Base-by-base conservation (phyloP, 2,329 filamentous ascomycete species). In the Ophiostoma ips region DNA sequence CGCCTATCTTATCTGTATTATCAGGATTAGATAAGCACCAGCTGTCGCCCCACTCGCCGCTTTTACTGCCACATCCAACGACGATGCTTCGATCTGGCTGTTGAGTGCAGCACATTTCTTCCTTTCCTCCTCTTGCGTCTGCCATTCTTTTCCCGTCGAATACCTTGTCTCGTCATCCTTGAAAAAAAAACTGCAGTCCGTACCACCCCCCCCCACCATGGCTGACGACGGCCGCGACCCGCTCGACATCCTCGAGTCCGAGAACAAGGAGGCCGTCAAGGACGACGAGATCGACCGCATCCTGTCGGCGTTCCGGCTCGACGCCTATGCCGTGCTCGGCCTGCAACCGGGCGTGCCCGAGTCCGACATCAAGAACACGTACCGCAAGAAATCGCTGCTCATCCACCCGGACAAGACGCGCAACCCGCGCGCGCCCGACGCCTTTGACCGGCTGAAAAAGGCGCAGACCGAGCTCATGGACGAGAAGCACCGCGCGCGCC, bases 321-420 rank as follows among this genome's bases (percentile, higher is more conserved):
- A 80, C 63, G 76, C 76, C 71, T 98, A 98, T 66, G 87, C 90
- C 47, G 87, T 98, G 46, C 82, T 98, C 43, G 92, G 94, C 65
- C 84, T 98, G 43, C 88, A 95, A 64, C 92, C 92, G 3, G 92
- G 92, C 62, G 87, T 96, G 18, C 81, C 92, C 50, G 90, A 96
- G 59, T 89, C 87, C 53, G 92, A 96, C 69, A 96, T 98, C 73
- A 96, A 95, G 69, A 72, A 83, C 58, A 78, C 79, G 58, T 98
- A 96, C 70, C 89, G 92, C 72, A 89, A 87, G 61, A 96, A 95
- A 68, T 98, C 92, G n/a, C 82, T 98, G 51, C 81, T 98, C 46
- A 96, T 98, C 71, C 92, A 98, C 71, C 92, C 92, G 7, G 92
- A 98, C 72, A 98, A 98, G 67, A 95, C 92, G 51, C 81, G 81